A percentile compares a stretch with the other conserved stretches of the same genome.
Evolutionary conservation across 2,329 filamentous ascomycete genomes (phyloP).

Genomic region (Ophiostoma himal-ulmi): DNA sequence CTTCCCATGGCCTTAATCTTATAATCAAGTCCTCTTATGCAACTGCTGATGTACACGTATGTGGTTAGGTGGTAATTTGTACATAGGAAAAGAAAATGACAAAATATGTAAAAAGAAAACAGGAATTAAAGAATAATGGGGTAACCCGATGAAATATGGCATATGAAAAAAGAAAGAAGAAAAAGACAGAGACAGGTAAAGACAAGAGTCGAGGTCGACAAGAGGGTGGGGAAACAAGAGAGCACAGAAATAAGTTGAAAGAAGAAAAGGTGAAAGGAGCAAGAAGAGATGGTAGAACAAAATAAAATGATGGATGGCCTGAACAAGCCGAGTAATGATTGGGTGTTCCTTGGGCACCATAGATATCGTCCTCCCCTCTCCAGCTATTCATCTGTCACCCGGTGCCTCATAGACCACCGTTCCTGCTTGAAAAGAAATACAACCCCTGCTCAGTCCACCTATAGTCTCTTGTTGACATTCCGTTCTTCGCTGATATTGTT

Average conservation of each 20-base stretch:
- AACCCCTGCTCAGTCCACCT: no score
- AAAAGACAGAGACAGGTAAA: neutral
- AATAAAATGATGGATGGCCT: neutral
- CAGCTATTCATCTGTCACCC: neutral
- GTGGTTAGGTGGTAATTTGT: slow-evolving; percentile 3
- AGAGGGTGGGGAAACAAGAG: neutral
- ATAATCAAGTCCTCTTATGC: slow-evolving; percentile 4
- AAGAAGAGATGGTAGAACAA: neutral
- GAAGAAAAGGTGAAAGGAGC: neutral
- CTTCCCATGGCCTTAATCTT: neutral
- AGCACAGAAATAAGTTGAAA: neutral
- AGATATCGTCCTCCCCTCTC: slow-evolving; percentile 1
- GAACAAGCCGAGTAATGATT: neutral
- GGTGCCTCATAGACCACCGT: neutral
- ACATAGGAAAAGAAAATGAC: neutral
- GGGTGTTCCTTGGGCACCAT: neutral
- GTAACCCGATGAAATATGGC: neutral
- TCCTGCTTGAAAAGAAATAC: neutral
- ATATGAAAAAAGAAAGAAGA: neutral
- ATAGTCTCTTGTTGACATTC: neutral
- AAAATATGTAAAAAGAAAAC: neutral
- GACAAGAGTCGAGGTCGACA: neutral
- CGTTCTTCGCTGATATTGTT: slow-evolving; percentile 1
- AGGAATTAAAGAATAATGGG: neutral
- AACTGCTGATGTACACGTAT: slow-evolving; percentile 9